Evolutionary conservation across 176 grass and related monocot genomes (phyloP), one percentile per base, ranked within the genome.

Genomic region (Elaeis guineensis): DNA sequence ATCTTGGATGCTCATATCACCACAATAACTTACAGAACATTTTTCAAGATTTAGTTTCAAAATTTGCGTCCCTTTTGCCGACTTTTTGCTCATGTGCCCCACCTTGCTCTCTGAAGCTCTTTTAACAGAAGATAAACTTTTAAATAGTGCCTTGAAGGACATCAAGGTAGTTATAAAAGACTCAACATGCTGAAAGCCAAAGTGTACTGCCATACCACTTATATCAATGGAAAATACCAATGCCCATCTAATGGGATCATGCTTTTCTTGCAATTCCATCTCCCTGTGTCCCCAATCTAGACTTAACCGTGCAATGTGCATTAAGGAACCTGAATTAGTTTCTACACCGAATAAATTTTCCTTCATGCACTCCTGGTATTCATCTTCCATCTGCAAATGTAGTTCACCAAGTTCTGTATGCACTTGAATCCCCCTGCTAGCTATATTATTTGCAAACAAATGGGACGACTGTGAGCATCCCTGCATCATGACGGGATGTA

Each of bases 401-500:
- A 98, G 68, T 82, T 98, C 93, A 61, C 93, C 93, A 58, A 98
- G 82, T 85, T 98, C 87, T 71, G 79, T 85, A 67, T 98, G 84
- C 72, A 98, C 70, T 55, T 92, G 93, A 83, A 92, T 86, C 49
- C 84, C 93, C 59, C 85, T 92, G 69, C 81, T 92, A 80, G 93
- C 93, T 78, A 98, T 92, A 75, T 98, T 98, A 76, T 98, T 92
- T 70, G 93, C 87, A 81, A 77, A 98, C 23, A 98, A 65, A 89
- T 98, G 87, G 52, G 87, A 98, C 59, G 93, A 92, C 50, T 98
- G 87, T 66, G 84, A 98, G 61, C 78, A 98, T 63, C 57, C 87
- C 93, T 98, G 76, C 29, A 71, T 75, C 63, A 78, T 62, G 57
- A 72, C 58, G 51, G 26, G 44, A 67, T 59, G 25, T 51, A 69